phyloP scores from a whole-genome alignment of 1,139 yeast genomes.

The Magnusiomyces paraingens region DNA sequence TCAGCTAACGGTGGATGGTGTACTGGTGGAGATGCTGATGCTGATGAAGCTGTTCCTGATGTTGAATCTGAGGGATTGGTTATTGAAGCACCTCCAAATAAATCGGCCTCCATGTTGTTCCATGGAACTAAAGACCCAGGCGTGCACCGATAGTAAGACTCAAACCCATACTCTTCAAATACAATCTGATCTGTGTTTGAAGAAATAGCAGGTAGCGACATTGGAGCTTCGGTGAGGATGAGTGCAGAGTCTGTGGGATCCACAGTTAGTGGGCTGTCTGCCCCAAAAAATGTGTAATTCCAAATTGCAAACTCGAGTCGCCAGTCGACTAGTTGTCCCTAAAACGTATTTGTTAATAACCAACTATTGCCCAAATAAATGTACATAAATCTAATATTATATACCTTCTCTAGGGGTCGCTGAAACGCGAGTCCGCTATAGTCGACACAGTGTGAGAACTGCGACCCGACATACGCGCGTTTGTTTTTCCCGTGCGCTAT shows the following conservation, averaged over 20 bases:
- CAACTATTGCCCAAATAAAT: neutral
- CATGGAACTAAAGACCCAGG: conserved; percentile 72
- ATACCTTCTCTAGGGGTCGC: conserved; percentile 67
- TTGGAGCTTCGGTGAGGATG: conserved; percentile 69
- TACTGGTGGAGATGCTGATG: neutral
- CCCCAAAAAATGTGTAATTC: conserved; percentile 63
- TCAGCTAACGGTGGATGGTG: conserved; percentile 40
- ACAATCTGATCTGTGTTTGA: conserved; percentile 85
- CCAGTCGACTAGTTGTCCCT: conserved; percentile 82
- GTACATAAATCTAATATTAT: neutral
- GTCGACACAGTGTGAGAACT: conserved; percentile 56
- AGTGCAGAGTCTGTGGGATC: conserved; percentile 48
- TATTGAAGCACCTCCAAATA: conserved; percentile 2
- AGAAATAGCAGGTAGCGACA: conserved; percentile 75
- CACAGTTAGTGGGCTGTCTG: conserved; percentile 30
- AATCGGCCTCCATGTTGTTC: conserved; percentile 30
- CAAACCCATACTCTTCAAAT: conserved; percentile 88
- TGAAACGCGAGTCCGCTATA: conserved; percentile 68
- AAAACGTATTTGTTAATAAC: neutral
- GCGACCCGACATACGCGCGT: conserved; percentile 66
- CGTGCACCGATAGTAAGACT: conserved; percentile 54
- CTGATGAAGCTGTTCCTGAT: neutral
- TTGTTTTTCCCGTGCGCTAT: conserved; percentile 73
- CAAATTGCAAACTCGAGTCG: conserved; percentile 86
- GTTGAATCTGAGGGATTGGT: neutral